Evolutionary conservation across 2,329 filamentous ascomycete species (phyloP), one percentile per base, ranked within the genome.

Genomic region (Monosporascus cannonballus): DNA sequence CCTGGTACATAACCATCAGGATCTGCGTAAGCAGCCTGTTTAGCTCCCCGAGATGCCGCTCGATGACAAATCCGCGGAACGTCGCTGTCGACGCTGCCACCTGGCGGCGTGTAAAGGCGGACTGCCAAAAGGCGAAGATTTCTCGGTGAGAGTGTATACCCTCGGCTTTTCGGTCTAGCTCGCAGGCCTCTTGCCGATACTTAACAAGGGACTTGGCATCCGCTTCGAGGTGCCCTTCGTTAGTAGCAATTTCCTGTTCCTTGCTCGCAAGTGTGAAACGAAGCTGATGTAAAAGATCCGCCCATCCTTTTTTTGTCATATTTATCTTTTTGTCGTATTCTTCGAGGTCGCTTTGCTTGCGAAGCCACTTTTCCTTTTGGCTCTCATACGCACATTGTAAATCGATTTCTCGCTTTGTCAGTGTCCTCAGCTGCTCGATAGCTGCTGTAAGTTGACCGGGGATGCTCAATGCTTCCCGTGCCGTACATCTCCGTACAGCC

Each of bases 91-190:
- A 48, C 3, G 52, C 53, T 20, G 59, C 52, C 20, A 56, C 53
- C 3, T 55, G 47, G 4, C 54, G 52, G 34, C 62, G 56, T 37
- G 58, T 58, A 20, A 64, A 51, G 9, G 63, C 59, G 3, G 45
- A 49, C 37, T 64, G 61, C 65, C 65, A 67, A 48, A 67, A 66
- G 11, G 56, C 56, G 24, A 66, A 64, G 7, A 64, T 48, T 41
- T 60, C 58, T 24, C 59, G 55, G 20, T 48, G 47, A 8, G 55
- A 56, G 37, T 52, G 37, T 14, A 63, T 45, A 4, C 46, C 24
- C 6, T 54, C 56, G 3, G 50, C 49, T 30, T 56, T 54, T 7
- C 47, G 18, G 14, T 37, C 25, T 5, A 59, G 38, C 8, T 27
- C 48, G 9, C 34, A 44, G 2, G 47, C 45, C 24, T 52, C 48